Base-by-base conservation (phyloP, 164 flowering plant genomes). In the Cinnamomum chago region DNA sequence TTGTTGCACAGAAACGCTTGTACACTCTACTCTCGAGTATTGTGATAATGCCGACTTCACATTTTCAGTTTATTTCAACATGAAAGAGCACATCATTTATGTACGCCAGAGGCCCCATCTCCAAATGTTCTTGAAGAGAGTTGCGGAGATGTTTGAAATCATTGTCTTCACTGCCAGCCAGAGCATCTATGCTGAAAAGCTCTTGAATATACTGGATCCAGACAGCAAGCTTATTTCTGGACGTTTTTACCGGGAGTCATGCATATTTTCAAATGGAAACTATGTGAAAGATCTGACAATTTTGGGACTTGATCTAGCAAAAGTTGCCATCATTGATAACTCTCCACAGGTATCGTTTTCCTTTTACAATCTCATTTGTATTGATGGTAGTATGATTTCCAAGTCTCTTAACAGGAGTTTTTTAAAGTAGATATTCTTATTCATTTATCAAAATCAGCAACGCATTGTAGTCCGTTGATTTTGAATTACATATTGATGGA, bases 161-260 rank as follows among this genome's bases (percentile, higher is more conserved):
- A 82, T 91, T 70, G 75, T 96, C 13, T 94, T 96, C 82, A 96
- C 99, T 23, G 99, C 99, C 65, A 96, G 99, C 80, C 97, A 92
- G 76, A 94, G 99, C 84, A 84, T 85, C 22, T 96, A 96, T 80
- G 99, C 97, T 7, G 87, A 85, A 64, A 94, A 96, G 72, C 91
- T 96, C 17, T 85, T 96, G 66, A 88, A 94, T 79, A 86, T 85
- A 65, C 75, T 96, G 74, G 99, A 96, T 76, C 98, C 97, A 7
- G 91, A 89, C 65, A 77, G 86, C 64, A 91, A 84, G 82, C 73
- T 94, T 77, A 86, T 96, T 62, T 90, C 97, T 76, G 84, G 82
- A 23, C 86, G 99, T 40, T 90, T 88, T 71, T 94, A 90, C 78
- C 95, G 99, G 25, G 99, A 96, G 76, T 92, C 99, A 33, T 96